Conservation (phyloP, 139 green algal genomes). For the Chlorella sp. region DNA sequence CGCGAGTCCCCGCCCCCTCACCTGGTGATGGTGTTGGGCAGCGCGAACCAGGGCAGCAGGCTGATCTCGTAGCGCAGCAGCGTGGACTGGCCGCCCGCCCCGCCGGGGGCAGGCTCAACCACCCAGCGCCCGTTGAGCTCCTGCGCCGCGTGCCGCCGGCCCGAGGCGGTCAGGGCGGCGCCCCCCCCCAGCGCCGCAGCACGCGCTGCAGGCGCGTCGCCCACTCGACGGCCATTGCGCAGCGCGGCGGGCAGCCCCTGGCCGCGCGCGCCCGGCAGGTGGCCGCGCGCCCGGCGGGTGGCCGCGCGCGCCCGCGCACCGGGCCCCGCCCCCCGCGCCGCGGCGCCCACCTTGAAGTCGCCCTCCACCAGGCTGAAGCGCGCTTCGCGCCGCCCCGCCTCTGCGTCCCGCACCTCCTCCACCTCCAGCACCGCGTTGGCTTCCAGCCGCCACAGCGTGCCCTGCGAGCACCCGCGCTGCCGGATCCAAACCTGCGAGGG, state of each 20-base stretch:
- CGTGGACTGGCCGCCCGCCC: slow-evolving; percentile 30
- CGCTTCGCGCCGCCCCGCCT: slow-evolving; percentile 34
- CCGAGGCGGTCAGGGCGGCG: too few relatives aligned
- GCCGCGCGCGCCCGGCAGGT: too few relatives aligned
- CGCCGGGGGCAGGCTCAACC: slow-evolving; percentile 41
- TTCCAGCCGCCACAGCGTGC: slow-evolving; percentile 54
- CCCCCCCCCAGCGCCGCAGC: too few relatives aligned
- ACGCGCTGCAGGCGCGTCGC: too few relatives aligned
- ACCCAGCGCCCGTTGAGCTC: slow-evolving; percentile 55
- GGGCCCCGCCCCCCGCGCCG: too few relatives aligned
- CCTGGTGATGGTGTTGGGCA: slow-evolving; percentile 49
- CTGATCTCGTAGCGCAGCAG: slow-evolving; percentile 56
- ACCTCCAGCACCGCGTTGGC: slow-evolving; percentile 54
- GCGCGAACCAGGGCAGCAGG: slow-evolving; percentile 35
- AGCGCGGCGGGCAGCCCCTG: too few relatives aligned
- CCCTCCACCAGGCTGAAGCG: slow-evolving; percentile 48
- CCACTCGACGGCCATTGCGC: too few relatives aligned
- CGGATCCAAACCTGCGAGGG: slow-evolving; percentile 22
- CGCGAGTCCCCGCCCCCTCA: too few relatives aligned
- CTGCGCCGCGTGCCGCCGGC: too few relatives aligned
- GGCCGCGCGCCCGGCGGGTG: too few relatives aligned
- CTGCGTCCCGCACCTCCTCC: slow-evolving; percentile 25
- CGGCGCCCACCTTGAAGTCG: slow-evolving; percentile 46
- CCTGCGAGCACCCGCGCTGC: slow-evolving; percentile 52
- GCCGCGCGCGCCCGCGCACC: too few relatives aligned